Percentiles rank a stretch among this genome's conserved stretches.
These are phyloP conservation scores for Phlegmacium glaucopus DNA, from an alignment of 768 basidiomycete genomes.

Conservation along the genomic window DNA sequence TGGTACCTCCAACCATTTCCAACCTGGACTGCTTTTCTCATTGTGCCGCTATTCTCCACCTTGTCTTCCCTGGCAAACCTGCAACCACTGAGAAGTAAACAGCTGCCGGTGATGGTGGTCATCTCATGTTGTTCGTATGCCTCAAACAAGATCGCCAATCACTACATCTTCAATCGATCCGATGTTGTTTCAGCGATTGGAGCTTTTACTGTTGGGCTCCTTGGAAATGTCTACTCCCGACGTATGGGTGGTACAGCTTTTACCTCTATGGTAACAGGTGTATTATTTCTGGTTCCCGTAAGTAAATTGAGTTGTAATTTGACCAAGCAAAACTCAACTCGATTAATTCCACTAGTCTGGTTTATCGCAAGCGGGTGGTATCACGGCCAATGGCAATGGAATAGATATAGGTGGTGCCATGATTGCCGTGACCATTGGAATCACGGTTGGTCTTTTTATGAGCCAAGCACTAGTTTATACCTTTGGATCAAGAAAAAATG, in stretches of 20 bases:
- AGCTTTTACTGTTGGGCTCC: slow-evolving; percentile 74
- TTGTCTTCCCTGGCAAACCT: slow-evolving; percentile 73
- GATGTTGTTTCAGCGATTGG: slow-evolving; percentile 85
- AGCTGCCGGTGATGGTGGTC: slow-evolving; percentile 78
- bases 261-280: slow-evolving; percentile 88
- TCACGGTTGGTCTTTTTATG: slow-evolving; percentile 87
- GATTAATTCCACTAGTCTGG: slow-evolving; percentile 53
- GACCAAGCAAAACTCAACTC: not conserved
- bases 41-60: slow-evolving; percentile 72
- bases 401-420: slow-evolving; percentile 86
- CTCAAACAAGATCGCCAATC: slow-evolving; percentile 79
- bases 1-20: slow-evolving; percentile 88
- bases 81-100: slow-evolving; percentile 69
- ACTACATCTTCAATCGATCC: slow-evolving; percentile 80
- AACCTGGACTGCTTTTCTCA: slow-evolving; percentile 69
- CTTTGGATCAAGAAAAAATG: slow-evolving; percentile 80
- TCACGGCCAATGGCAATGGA: slow-evolving; percentile 75
- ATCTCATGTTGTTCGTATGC: slow-evolving; percentile 80
- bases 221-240: slow-evolving; percentile 80
- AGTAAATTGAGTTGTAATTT: slow-evolving; percentile 25
- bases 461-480: slow-evolving; percentile 85
- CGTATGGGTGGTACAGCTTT: slow-evolving; percentile 85
- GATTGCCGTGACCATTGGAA: slow-evolving; percentile 89
- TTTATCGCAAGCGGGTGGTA: slow-evolving; percentile 81
- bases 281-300: slow-evolving; percentile 84